A percentile compares a stretch with the other conserved stretches of the same genome.
These are phyloP conservation scores for Triangularia setosa DNA, from an alignment of 2,329 filamentous ascomycete genomes.

Conservation along the genomic window DNA sequence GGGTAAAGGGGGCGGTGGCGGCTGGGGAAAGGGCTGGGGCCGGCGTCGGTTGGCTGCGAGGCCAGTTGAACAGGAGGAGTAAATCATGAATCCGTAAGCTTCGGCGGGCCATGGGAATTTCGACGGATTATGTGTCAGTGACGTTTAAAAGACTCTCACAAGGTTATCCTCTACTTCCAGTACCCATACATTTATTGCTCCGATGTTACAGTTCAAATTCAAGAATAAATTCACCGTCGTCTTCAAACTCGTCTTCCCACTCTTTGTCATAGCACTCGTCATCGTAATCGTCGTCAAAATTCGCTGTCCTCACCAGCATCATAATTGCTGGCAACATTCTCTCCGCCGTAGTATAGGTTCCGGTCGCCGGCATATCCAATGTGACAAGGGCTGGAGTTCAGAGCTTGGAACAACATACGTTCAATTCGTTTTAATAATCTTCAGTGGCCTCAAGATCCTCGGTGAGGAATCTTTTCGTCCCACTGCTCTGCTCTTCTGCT, in stretches of 20 bases:
- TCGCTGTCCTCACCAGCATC: background rate
- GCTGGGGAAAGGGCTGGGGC: slow-evolving; percentile 3
- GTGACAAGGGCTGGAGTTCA: too few species aligned
- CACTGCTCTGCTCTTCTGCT: too few species aligned
- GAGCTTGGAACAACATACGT: too few species aligned
- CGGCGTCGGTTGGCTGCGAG: slow-evolving; percentile 3
- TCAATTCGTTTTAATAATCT: too few species aligned
- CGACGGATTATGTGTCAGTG: background rate
- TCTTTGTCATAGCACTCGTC: background rate
- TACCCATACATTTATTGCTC: background rate
- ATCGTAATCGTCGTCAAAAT: too few species aligned
- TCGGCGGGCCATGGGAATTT: background rate
- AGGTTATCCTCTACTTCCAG: background rate
- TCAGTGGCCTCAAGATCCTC: too few species aligned
- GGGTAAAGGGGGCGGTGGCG: slow-evolving; percentile 8
- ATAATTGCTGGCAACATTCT: background rate
- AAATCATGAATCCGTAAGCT: background rate
- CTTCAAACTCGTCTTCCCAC: background rate
- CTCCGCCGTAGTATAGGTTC: background rate
- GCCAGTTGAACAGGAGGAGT: background rate
- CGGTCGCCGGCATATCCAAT: background rate
- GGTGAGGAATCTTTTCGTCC: too few species aligned
- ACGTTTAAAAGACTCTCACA: background rate
- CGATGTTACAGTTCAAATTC: background rate
- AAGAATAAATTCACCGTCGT: background rate